Base-by-base conservation (phyloP, 116 monocot genomes). In the Iris pallida region DNA sequence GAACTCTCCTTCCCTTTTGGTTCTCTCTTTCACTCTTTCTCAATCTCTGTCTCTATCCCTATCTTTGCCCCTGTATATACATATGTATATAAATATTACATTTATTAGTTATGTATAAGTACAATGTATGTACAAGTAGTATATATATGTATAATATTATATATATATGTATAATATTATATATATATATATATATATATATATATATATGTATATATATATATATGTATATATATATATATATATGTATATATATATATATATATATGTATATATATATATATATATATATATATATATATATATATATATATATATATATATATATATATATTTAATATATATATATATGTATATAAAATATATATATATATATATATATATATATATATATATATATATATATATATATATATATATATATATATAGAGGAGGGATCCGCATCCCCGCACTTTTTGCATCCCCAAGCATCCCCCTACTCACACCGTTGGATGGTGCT, bases 271-370 rank as follows among this genome's bases (percentile, higher is more conserved):
- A 43, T 3, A 55, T 55, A 55, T 14, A 55, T 55, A 55, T 14
- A 55, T 55, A 55, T 55, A 55, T 55, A 55, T 55, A 55, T 55
- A 55, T 55, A 55, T 55, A 55, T 14, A 55, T 55, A 15, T 4
- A 55, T 55, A 55, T 55, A 13, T 13, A 55, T 15, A 55, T 4
- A 15, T 55, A 55, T 14, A 13, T 55, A 9, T 55, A 13, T 55
- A 55, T 13, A 55, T 15, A 15, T 9, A 55, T 55, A 13, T 4
- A 13, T 55, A 55, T 48, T 48, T 6, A 6, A 55, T 55, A 55
- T 55, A 55, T 10, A 15, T 10, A 13, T 49, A 49, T 49, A n/a
- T n/a, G n/a, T n/a, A n/a, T n/a, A n/a, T n/a, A n/a, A n/a, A n/a
- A n/a, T n/a, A n/a, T n/a, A n/a, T n/a, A n/a, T n/a, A n/a, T n/a